phyloP scores from a whole-genome alignment of 495 filamentous ascomycete genomes.

The Penicillium macrosclerotiorum region DNA sequence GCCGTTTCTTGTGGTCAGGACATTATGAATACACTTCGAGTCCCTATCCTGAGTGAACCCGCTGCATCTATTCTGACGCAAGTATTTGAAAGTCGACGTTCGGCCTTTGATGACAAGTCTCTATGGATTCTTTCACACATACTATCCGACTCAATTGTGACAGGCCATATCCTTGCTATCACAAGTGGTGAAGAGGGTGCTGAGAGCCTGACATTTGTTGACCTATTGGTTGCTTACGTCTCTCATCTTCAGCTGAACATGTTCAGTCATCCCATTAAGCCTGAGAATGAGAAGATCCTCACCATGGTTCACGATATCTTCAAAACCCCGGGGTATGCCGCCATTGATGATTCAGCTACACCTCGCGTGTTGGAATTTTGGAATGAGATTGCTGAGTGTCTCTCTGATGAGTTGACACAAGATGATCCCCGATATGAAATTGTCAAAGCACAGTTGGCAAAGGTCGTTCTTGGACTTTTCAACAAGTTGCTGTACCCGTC shows the following conservation, averaged over 20 bases:
- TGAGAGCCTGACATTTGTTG: constrained; percentile 65
- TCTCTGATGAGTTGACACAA: constrained; percentile 31
- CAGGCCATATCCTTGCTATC: constrained; percentile 41
- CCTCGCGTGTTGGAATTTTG: constrained; percentile 81
- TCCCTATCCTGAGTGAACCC: constrained; percentile 19
- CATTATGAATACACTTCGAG: constrained; percentile 28
- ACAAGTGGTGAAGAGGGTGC: constrained; percentile 60
- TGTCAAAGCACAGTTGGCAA: constrained; percentile 37
- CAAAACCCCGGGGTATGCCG: constrained; percentile 67
- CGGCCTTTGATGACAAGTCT: constrained; percentile 19
- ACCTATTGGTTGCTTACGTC: constrained; percentile 67
- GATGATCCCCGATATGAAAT: constrained; percentile 22
- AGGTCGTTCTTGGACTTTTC: constrained; percentile 37
- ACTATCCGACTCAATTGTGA: constrained; percentile 31
- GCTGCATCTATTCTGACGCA: constrained; percentile 22
- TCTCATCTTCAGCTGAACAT: constrained; percentile 30
- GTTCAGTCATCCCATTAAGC: constrained; percentile 27
- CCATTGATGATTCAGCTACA: constrained; percentile 74
- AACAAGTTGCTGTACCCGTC: constrained; percentile 39
- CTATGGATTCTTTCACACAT: constrained; percentile 31
- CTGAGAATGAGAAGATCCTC: constrained; percentile 40
- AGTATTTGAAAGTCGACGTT: constrained; percentile 23
- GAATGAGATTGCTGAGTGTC: constrained; percentile 52
- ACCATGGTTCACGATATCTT: constrained; percentile 60
- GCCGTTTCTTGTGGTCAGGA: constrained; percentile 32